These are phyloP conservation scores for Uronychia setigera DNA, from an alignment of 73 alveolate species.

Conservation along the genomic window DNA sequence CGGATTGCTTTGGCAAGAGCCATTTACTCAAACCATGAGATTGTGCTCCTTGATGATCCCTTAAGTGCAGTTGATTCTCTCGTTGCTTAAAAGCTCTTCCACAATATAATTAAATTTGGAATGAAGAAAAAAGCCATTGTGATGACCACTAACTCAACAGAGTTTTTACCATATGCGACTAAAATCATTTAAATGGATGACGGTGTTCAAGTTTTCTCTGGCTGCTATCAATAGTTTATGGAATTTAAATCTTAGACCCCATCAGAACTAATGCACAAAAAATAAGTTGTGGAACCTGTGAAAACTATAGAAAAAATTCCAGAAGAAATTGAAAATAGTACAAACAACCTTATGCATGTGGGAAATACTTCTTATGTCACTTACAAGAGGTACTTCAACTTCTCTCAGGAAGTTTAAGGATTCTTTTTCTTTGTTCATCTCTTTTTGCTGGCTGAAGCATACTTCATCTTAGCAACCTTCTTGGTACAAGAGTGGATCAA, in stretches of 20 bases:
- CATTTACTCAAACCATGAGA: slow-evolving; percentile 83
- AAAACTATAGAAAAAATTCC: not conserved
- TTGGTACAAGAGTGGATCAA: not conserved
- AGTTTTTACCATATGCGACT: slow-evolving; percentile 38
- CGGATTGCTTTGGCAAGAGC: slow-evolving; percentile 96
- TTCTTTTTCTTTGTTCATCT: not conserved
- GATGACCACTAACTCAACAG: slow-evolving; percentile 64
- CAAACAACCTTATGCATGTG: no score
- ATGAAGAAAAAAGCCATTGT: slow-evolving; percentile 44
- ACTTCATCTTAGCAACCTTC: not conserved
- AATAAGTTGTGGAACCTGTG: not conserved
- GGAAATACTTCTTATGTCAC: not conserved
- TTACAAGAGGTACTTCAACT: not conserved
- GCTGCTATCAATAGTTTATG: not conserved
- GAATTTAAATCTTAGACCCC: not conserved
- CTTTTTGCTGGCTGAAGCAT: not conserved
- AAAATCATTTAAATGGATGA: slow-evolving; percentile 40
- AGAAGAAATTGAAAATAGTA: not conserved
- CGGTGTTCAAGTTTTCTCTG: slow-evolving; percentile 3
- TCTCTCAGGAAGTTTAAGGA: not conserved
- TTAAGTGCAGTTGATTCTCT: slow-evolving; percentile 82
- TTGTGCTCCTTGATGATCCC: slow-evolving; percentile 86
- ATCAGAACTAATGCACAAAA: not conserved
- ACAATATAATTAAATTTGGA: not conserved
- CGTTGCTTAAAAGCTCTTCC: slow-evolving; percentile 59